phyloP scores from a whole-genome alignment of 192 early-diverging fungal species.

The Kickxella alabastrina region DNA sequence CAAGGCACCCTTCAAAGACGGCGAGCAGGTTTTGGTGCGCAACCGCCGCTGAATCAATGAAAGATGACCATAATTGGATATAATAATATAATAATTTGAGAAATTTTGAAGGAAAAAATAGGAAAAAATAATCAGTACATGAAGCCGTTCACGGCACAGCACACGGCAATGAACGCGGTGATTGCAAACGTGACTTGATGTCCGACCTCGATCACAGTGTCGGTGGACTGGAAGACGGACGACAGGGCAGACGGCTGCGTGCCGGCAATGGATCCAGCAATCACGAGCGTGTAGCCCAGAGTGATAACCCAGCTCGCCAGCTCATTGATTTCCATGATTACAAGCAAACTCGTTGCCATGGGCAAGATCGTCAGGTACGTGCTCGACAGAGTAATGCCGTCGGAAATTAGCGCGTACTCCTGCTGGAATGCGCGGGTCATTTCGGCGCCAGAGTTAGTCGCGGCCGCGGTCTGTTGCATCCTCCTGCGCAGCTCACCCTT shows the following conservation, averaged over 20 bases:
- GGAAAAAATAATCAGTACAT: conserved; percentile 9
- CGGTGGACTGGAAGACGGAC: conserved; percentile 1
- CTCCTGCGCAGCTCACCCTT: conserved; percentile 13
- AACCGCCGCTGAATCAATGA: not conserved
- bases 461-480: conserved; percentile 3
- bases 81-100: not conserved
- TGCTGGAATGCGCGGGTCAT: conserved; percentile 8
- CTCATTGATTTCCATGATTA: conserved; percentile 42
- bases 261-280: conserved; percentile 24
- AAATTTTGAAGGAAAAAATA: conserved; percentile 4
- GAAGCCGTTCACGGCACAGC: conserved; percentile 21
- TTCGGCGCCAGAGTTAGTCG: not conserved
- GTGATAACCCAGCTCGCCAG: conserved; percentile 30
- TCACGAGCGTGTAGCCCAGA: conserved; percentile 28
- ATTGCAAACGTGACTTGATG: conserved; percentile 23
- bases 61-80: not conserved
- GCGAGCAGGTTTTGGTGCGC: conserved; percentile 27
- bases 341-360: conserved; percentile 18
- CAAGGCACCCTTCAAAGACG: conserved; percentile 35
- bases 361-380: conserved; percentile 27
- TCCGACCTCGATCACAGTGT: conserved; percentile 11
- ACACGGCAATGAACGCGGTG: conserved; percentile 7
- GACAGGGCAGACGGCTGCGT: conserved; percentile 21
- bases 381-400: conserved; percentile 13
- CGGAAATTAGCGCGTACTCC: conserved; percentile 1